A percentile compares a stretch with the other conserved stretches of the same genome.
These are phyloP conservation scores for Aspergillus brunneoviolaceus DNA, from an alignment of 2,329 filamentous ascomycete species.

Conservation along the genomic window DNA sequence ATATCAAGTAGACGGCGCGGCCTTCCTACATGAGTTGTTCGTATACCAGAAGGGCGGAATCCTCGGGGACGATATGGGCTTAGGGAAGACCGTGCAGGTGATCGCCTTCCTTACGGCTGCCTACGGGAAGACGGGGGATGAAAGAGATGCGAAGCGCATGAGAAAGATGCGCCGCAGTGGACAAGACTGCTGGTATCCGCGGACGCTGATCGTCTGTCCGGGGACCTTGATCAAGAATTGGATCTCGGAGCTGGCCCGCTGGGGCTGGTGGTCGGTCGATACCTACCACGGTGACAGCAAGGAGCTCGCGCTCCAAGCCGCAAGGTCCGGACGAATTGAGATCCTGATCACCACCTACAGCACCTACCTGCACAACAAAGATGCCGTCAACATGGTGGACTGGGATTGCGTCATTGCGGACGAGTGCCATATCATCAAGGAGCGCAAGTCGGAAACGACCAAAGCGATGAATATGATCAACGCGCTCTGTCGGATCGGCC, in stretches of 20 bases:
- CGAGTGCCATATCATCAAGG: slow-evolving; percentile 89
- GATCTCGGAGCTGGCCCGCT: slow-evolving; percentile 79
- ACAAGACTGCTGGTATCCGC: slow-evolving; percentile 72
- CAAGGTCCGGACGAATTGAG: slow-evolving; percentile 74
- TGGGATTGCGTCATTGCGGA: slow-evolving; percentile 97
- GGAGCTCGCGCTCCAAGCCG: slow-evolving; percentile 69
- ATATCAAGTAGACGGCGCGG: slow-evolving; percentile 83
- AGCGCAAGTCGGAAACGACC: slow-evolving; percentile 71
- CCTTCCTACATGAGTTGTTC: slow-evolving; percentile 84
- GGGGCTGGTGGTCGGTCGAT: slow-evolving; percentile 95
- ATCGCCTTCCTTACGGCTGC: slow-evolving; percentile 87
- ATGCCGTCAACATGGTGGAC: slow-evolving; percentile 75
- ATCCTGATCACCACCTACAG: slow-evolving; percentile 93
- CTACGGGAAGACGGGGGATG: slow-evolving; percentile 91
- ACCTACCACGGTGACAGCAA: slow-evolving; percentile 73
- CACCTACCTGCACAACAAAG: slow-evolving; percentile 77
- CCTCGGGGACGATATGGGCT: slow-evolving; percentile 93
- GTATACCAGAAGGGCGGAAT: slow-evolving; percentile 89
- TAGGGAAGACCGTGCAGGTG: slow-evolving; percentile 96
- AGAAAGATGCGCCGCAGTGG: slow-evolving; percentile 71
- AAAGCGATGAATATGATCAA: slow-evolving; percentile 89
- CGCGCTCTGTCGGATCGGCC: slow-evolving; percentile 83
- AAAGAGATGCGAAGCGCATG: slow-evolving; percentile 82
- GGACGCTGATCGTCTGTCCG: slow-evolving; percentile 81
- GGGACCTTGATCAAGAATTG: slow-evolving; percentile 88